Base-by-base conservation (phyloP, 2,329 filamentous ascomycete genomes). In the Penicillium crustosum region DNA sequence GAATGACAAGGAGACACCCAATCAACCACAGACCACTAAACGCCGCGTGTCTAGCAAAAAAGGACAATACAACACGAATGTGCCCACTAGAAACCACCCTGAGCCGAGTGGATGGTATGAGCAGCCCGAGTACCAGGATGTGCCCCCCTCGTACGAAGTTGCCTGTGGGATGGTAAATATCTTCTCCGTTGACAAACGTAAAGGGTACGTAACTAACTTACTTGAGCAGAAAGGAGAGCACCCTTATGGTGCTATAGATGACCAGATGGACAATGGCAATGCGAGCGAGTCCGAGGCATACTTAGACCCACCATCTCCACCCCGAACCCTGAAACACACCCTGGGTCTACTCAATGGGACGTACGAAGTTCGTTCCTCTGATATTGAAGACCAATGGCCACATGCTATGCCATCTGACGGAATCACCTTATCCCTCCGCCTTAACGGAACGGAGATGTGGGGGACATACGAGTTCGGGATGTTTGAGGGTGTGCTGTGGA, bases 291-390 rank as follows among this genome's bases (percentile, higher is more conserved):
- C 7, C 9, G n/a, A 21, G 3, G 29, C n/a, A 47, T 31, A 31
- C 23, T 44, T 3, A 29, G 42, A 19, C 13, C 44, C 44, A 21
- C n/a, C 44, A 47, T 47, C 44, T 15, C 19, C 15, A 21, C 44
- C 23, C 19, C 19, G 13, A 31, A 42, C 25, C 8, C n/a, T 41
- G 6, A 38, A 31, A 19, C 19, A 4, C 1, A 33, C 33, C 8
- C n/a, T 48, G 23, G 51, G 51, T n/a, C 23, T 47, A n/a, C 31
- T 53, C 19, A 38, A 53, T 15, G 51, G 51, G 17, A 47, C 35
- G 7, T 48, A 53, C 25, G 1, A 53, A 23, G 25, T 53, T 15
- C 2, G 8, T 8, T 48, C 15, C 7, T 7, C 33, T 1, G 12
- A 39, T 8, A 31, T 48, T 9, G 43, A 39, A 41, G 0, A 29